Base-by-base conservation (phyloP, 2,329 filamentous ascomycete genomes). In the Aspergillus tanneri region DNA sequence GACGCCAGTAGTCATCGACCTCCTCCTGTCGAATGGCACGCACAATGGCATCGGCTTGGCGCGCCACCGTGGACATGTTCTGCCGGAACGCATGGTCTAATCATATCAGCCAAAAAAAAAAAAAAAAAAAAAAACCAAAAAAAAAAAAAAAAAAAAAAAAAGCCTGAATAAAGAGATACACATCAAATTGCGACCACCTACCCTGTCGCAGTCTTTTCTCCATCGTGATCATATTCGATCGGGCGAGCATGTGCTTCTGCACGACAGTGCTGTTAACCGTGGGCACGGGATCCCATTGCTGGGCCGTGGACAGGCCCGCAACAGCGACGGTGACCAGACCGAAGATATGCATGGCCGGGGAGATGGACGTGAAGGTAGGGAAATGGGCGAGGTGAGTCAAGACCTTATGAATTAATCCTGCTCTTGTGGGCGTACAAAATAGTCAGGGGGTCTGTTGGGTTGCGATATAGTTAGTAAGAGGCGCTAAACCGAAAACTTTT, bases 121-220 rank as follows among this genome's bases (percentile, higher is more conserved):
- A n/a, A n/a, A n/a, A n/a, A n/a, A n/a, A n/a, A n/a, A n/a, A n/a
- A n/a, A n/a, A n/a, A n/a, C n/a, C n/a, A n/a, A n/a, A n/a, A n/a
- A n/a, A n/a, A n/a, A n/a, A n/a, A n/a, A n/a, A n/a, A n/a, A n/a
- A n/a, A n/a, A n/a, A n/a, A n/a, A n/a, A n/a, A n/a, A n/a, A n/a
- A n/a, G n/a, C n/a, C n/a, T n/a, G n/a, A n/a, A n/a, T n/a, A n/a
- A n/a, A n/a, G n/a, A n/a, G n/a, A n/a, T 0, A 10, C 27, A 22
- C 3, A 10, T 18, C 0, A n/a, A 2, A 3, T 0, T 5, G 12
- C 2, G 1, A 14, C n/a, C n/a, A n/a, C n/a, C n/a, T 67, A 86
- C 88, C 90, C 64, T 88, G 89, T 47, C 90, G 83, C 60, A 87
- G 80, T 59, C 83, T 85, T 70, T 88, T 85, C 68, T 96, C 91